Evolutionary conservation across 1,284 basidiomycete species (phyloP).

Genomic region (Ceratorhiza oryzae-sativae): DNA sequence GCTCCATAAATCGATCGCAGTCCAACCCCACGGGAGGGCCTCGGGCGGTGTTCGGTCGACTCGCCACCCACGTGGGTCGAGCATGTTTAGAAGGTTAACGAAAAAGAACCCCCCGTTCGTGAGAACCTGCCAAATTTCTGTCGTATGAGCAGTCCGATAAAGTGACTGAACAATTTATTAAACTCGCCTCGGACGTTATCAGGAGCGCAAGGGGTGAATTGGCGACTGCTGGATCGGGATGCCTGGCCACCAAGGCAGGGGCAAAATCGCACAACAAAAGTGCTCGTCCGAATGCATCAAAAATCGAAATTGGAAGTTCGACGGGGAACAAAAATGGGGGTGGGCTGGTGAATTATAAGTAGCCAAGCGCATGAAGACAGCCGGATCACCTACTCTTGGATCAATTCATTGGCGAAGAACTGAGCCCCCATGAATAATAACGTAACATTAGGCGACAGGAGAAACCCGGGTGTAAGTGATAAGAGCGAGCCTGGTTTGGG

Average conservation of each 20-base stretch:
- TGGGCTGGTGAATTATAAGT: slow-evolving; percentile 16
- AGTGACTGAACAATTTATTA: background rate
- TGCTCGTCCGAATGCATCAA: slow-evolving; percentile 43
- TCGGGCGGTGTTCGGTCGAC: slow-evolving; percentile 42
- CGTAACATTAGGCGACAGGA: slow-evolving; percentile 40
- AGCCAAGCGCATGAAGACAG: slow-evolving; percentile 6
- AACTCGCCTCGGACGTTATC: slow-evolving; percentile 41
- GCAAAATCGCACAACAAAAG: slow-evolving; percentile 41
- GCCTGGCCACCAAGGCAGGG: slow-evolving; percentile 32
- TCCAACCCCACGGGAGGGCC: slow-evolving; percentile 42
- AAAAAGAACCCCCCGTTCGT: slow-evolving; percentile 45
- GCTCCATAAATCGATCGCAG: slow-evolving; percentile 41
- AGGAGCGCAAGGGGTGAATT: slow-evolving; percentile 41
- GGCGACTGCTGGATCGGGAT: slow-evolving; percentile 30
- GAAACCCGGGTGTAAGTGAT: slow-evolving; percentile 39
- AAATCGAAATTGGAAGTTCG: slow-evolving; percentile 41
- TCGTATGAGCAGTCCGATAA: background rate
- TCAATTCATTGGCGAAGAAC: slow-evolving; percentile 28
- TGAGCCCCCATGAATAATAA: slow-evolving; percentile 40
- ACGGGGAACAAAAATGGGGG: slow-evolving; percentile 32
- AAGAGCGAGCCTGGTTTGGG: slow-evolving; percentile 34
- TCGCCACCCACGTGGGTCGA: slow-evolving; percentile 41
- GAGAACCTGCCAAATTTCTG: slow-evolving; percentile 36
- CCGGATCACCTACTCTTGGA: slow-evolving; percentile 13
- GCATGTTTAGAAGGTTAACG: slow-evolving; percentile 42